phyloP scores from a whole-genome alignment of 2,329 filamentous ascomycete species.

The Colletotrichum musae region DNA sequence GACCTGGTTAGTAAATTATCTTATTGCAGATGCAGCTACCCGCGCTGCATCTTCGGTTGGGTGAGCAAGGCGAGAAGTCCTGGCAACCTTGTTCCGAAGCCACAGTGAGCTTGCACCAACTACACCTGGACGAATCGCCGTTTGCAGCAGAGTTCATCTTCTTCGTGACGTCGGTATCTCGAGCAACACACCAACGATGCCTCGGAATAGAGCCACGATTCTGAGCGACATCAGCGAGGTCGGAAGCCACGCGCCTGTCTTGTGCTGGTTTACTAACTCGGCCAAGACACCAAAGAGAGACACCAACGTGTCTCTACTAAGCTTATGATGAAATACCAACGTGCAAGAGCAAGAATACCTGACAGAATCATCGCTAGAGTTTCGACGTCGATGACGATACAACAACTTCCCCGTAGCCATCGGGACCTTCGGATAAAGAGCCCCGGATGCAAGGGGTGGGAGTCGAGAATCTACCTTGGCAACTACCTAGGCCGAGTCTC shows the following conservation, averaged over 20 bases:
- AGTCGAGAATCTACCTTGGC: neutral
- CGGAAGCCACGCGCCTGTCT: slow-evolving; percentile 8
- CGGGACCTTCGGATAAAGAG: slow-evolving; percentile 2
- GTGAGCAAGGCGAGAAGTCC: neutral
- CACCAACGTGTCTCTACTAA: slow-evolving; percentile 9
- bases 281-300: slow-evolving; percentile 9
- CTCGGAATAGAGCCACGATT: neutral
- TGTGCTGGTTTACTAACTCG: neutral
- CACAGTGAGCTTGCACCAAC: slow-evolving; percentile 5
- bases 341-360: neutral
- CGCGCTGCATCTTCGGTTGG: slow-evolving; percentile 7
- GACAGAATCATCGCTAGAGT: neutral
- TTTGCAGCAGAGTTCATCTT: slow-evolving; percentile 4
- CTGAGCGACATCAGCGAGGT: slow-evolving; percentile 1
- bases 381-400: neutral
- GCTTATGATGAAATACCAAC: neutral
- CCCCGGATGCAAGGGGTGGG: slow-evolving; percentile 25
- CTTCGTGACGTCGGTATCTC: neutral
- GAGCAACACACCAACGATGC: neutral
- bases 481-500: neutral
- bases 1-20: neutral
- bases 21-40: slow-evolving; percentile 21
- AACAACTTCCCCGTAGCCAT: no score
- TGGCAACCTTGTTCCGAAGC: neutral
- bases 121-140: slow-evolving; percentile 4